Percentiles rank a stretch among this genome's conserved stretches.
Conservation (phyloP, 176 grass and related monocot species). For the Miscanthus lutarioriparius region DNA sequence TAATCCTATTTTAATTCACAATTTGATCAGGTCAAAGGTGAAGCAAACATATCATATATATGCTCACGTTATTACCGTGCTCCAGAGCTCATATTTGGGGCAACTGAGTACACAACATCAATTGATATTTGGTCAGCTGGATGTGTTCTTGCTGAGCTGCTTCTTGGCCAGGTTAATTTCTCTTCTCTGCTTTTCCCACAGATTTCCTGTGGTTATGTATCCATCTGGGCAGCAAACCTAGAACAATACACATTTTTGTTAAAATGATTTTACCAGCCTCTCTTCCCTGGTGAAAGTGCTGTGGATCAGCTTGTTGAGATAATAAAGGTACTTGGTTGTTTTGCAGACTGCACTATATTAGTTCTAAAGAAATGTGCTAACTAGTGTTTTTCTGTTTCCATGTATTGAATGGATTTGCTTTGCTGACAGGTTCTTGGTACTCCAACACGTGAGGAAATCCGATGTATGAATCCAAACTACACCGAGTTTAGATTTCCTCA, state of each 20-base stretch:
- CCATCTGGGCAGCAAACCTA: conserved; percentile 8
- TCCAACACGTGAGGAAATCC: conserved; percentile 74
- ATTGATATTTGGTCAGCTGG: conserved; percentile 99
- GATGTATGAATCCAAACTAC: conserved; percentile 79
- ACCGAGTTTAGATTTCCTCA: conserved; percentile 77
- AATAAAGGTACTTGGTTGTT: conserved; percentile 55
- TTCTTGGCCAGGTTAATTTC: conserved; percentile 81
- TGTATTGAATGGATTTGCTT: conserved; percentile 19
- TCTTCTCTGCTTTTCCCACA: background rate
- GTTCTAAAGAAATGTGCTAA: conserved; percentile 15
- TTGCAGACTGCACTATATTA: background rate
- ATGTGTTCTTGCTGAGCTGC: conserved; percentile 91
- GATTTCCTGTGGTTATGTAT: conserved; percentile 14
- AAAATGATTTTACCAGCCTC: conserved; percentile 47
- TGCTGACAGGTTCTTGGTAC: conserved; percentile 72
- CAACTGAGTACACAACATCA: conserved; percentile 89
- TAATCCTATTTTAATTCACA: background rate
- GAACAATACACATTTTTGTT: conserved; percentile 25
- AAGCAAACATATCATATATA: conserved; percentile 99
- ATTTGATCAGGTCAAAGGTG: conserved; percentile 70
- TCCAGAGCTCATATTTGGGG: conserved; percentile 96
- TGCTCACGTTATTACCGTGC: conserved; percentile 98
- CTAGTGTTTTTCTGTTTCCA: background rate
- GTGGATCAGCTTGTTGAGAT: conserved; percentile 85
- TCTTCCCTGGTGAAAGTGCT: conserved; percentile 76